Percentiles rank a stretch among this genome's conserved stretches.
phyloP scores from a whole-genome alignment of 1,284 basidiomycete species.

The Ceraceosorus guamensis region DNA sequence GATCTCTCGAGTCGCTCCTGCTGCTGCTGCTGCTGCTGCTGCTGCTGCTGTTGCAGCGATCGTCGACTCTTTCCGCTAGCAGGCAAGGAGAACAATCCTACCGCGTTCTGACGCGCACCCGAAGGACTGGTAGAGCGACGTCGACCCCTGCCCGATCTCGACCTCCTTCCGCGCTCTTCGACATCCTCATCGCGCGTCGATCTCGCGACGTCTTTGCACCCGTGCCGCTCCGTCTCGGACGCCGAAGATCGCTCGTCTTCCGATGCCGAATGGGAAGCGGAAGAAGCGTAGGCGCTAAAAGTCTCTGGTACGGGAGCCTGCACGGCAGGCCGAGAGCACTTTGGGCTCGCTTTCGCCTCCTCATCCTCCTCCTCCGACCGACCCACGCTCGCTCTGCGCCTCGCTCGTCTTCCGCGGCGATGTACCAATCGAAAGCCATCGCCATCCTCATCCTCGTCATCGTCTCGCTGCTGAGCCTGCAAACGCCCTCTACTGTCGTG shows the following conservation, averaged over 20 bases:
- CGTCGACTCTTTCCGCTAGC: neutral
- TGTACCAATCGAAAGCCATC: neutral
- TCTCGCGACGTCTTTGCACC: neutral
- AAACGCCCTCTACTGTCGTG: too few species aligned
- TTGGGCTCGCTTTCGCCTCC: neutral
- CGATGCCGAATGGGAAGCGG: slow-evolving; percentile 4
- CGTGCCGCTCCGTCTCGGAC: neutral
- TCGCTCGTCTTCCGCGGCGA: neutral
- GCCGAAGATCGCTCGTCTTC: neutral
- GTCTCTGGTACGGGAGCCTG: slow-evolving; percentile 30
- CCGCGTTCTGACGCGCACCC: slow-evolving; percentile 23
- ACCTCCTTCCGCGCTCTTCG: neutral
- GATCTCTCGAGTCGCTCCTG: too few species aligned
- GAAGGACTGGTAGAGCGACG: slow-evolving; percentile 7
- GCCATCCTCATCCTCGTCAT: neutral
- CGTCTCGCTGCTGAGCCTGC: neutral
- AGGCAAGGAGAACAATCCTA: slow-evolving; percentile 25
- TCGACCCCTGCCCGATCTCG: neutral
- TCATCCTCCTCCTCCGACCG: too few species aligned
- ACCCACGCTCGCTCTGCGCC: neutral
- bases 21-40: too few species aligned
- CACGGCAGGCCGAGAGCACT: slow-evolving; percentile 28
- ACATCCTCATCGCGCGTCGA: neutral
- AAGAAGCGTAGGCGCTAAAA: slow-evolving; percentile 19
- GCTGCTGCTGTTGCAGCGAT: neutral